Base-by-base conservation (phyloP, 2,329 filamentous ascomycete genomes). In the Cryphonectria naterciae region DNA sequence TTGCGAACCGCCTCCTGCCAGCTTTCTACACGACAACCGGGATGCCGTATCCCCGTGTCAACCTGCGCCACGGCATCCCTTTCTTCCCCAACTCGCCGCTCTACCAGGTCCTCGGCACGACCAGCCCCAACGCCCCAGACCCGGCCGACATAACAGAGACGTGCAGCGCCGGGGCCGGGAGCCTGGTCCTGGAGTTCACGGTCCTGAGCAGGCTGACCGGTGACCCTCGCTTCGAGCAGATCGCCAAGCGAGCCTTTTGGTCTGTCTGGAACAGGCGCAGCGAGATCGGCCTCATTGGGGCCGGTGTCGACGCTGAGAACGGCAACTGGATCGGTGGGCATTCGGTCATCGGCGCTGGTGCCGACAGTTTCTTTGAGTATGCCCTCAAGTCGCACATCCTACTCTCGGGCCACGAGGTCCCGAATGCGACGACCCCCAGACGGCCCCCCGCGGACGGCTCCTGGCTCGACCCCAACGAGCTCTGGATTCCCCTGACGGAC, bases 281-380 rank as follows among this genome's bases (percentile, higher is more conserved):
- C 79, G 88, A 90, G 56, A 93, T 97, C 76, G 94, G 93, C 4
- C 85, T 99, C 35, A 91, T 99, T 73, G 96, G 95, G 10, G 92
- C 94, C 70, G 95, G 95, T 2, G 94, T 99, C 73, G 95, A 84
- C 81, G 93, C 94, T 1, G 95, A 98, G 78, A 92, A 90, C 39
- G 96, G 95, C 0, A 87, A 92, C 75, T 99, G 96, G 96, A 91
- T 96, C 46, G 92, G 92, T 11, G 88, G 93, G 1, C 95, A 93
- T 79, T 91, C 95, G n/a, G 95, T 96, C 41, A 97, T 99, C 75
- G 96, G 96, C 65, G 96, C 96, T 10, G 96, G 96, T 54, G 94
- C 97, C 77, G 96, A 99, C 82, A 98, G 95, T 81, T 99, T 99
- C 83, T 98, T 97, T 77, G 96, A 99, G 82, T 99, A 99, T 81